These are phyloP conservation scores for Waitea zeae DNA, from an alignment of 1,284 basidiomycete genomes.

Conservation along the genomic window DNA sequence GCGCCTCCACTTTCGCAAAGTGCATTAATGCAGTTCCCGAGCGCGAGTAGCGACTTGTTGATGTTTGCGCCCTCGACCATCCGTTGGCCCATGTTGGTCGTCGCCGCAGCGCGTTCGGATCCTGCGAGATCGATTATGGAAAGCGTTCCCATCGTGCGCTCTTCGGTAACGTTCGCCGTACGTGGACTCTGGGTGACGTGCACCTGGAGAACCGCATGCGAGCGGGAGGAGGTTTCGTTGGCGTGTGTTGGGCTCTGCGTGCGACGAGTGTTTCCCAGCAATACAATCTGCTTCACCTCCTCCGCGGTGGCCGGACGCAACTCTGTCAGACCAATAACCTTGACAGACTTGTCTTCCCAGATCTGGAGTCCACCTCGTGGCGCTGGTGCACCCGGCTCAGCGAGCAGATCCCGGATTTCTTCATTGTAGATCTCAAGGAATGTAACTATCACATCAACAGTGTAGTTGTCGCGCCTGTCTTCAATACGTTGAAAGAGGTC, in stretches of 20 bases:
- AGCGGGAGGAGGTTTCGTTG: slow-evolving; percentile 89
- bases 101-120: slow-evolving; percentile 87
- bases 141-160: slow-evolving; percentile 72
- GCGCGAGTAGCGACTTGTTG: slow-evolving; percentile 89
- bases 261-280: slow-evolving; percentile 72
- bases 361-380: slow-evolving; percentile 78
- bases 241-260: slow-evolving; percentile 89
- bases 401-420: slow-evolving; percentile 88
- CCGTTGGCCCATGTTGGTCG: slow-evolving; percentile 90
- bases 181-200: slow-evolving; percentile 79
- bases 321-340: slow-evolving; percentile 73
- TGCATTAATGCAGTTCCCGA: slow-evolving; percentile 94
- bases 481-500: slow-evolving; percentile 86
- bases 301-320: slow-evolving; percentile 66
- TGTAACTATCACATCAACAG: slow-evolving; percentile 75
- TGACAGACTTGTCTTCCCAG: slow-evolving; percentile 84
- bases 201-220: slow-evolving; percentile 90
- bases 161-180: slow-evolving; percentile 64
- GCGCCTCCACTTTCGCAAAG: slow-evolving; percentile 81
- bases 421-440: slow-evolving; percentile 98
- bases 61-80: slow-evolving; percentile 97
- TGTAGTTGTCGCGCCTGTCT: slow-evolving; percentile 67
- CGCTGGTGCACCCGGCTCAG: slow-evolving; percentile 42
- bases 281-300: slow-evolving; percentile 85
- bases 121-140: slow-evolving; percentile 96